Base-by-base conservation (phyloP, 2,329 filamentous ascomycete genomes). In the Alternaria triticina region DNA sequence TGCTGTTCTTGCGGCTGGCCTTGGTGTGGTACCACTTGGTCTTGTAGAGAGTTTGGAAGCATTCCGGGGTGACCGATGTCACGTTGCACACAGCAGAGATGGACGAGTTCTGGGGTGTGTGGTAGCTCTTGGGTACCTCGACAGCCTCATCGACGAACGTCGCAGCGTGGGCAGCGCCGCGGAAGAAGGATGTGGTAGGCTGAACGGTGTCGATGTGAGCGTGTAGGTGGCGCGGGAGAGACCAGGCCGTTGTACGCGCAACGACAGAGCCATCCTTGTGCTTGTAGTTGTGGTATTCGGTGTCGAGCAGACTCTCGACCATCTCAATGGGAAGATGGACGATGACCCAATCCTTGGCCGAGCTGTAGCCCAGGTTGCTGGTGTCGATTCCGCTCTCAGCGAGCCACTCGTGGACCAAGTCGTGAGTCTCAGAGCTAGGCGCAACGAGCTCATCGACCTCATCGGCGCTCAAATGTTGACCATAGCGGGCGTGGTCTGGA, bases 121-220 rank as follows among this genome's bases (percentile, higher is more conserved):
- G 64, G 65, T 75, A 78, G 54, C 68, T 71, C 10, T 64, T 64
- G 2, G 75, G 74, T 15, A 76, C 68, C 50, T 72, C 67, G 3
- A 67, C 69, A 9, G 64, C 55, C 23, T 69, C 67, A 22, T 72
- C 61, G 33, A 76, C 40, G 23, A 72, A 77, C 8, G 76, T 77
- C 5, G 73, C 69, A 7, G 61, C 67, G 10, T 74, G 45, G 7
- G 71, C 62, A 15, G 63, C 69, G 23, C 64, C 71, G 25, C 72
- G 76, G 69, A 79, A 85, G 79, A 89, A 89, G 0, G 86, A 86
- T 52, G 84, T 89, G 1, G 87, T 89, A 2, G 87, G 87, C 72
- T 89, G 87, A 25, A 89, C 85, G 12, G 85, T 83, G 70, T 88
- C 86, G 64, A 89, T 85, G 70, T 87, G 86, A 52, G 83, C 80